Base-by-base conservation (phyloP, 371 early-diverging fungal genomes). In the Conidiobolus coronatus region DNA sequence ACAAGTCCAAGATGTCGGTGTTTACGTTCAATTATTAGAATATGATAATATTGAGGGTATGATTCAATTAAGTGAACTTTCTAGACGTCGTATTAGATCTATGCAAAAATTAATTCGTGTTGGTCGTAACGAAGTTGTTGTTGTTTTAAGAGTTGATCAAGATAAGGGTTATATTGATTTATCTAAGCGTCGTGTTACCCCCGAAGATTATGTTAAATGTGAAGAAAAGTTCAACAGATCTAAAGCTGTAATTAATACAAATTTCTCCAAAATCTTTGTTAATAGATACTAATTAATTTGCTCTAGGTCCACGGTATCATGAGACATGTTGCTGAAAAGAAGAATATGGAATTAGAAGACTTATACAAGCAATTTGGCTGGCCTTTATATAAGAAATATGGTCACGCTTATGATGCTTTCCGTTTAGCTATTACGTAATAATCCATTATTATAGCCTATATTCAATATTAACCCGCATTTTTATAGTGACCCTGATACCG, bases 101-200 rank as follows among this genome's bases (percentile, higher is more conserved):
- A 86, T 98, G 44, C 94, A 94, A 58, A 97, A 97, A 59, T 67
- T 95, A 49, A 89, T 98, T 56, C 81, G 97, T 49, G 86, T 98
- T 24, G 98, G 98, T 37, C 71, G 81, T 57, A 85, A 86, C 56
- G 99, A 98, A 64, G 91, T 95, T 38, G 96, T 89, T 43, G 86
- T 89, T 45, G 98, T 98, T 40, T 70, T 94, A 59, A 74, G 95
- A 58, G 98, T 99, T 13, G 99, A 99, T 66, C 81, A 87, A 67
- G 96, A 94, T 60, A 98, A 98, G 69, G 98, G 99, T 40, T 98
- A 98, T 69, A 98, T 98, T 62, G 99, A 99, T 68, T 63, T 99
- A 55, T 93, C 94, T 24, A 95, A 97, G 73, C 80, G 93, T 60
- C 78, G 90, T 58, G 98, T 96, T 29, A 77, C 85, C n/a, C 79